These are phyloP conservation scores for Panus rudis DNA, from an alignment of 768 basidiomycete genomes.

Conservation along the genomic window DNA sequence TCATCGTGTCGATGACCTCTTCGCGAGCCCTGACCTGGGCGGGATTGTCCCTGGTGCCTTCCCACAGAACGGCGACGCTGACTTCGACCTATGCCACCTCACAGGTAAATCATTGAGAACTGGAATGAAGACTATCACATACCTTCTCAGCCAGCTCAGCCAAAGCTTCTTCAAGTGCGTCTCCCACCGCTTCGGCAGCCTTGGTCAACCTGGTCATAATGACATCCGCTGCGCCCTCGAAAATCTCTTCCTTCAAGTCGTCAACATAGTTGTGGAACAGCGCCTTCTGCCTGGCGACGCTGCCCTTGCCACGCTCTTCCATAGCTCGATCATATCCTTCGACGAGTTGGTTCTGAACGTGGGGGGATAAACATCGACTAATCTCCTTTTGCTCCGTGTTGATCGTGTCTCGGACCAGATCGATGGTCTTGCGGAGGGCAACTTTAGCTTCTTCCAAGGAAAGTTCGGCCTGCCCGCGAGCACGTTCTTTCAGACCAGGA, in stretches of 20 bases:
- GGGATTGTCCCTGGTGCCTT: conserved; percentile 42
- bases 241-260: conserved; percentile 40
- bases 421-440: conserved; percentile 41
- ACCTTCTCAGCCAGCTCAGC: conserved; percentile 51
- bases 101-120: conserved; percentile 9
- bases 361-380: conserved; percentile 49
- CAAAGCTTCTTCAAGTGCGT: conserved; percentile 39
- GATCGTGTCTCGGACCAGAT: conserved; percentile 43
- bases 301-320: conserved; percentile 47
- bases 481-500: conserved; percentile 44
- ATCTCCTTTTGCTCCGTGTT: conserved; percentile 51
- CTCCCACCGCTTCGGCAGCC: conserved; percentile 44
- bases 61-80: conserved; percentile 54
- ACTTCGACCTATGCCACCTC: conserved; percentile 38
- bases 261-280: conserved; percentile 41
- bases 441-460: conserved; percentile 46
- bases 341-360: conserved; percentile 42
- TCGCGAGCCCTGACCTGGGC: conserved; percentile 34
- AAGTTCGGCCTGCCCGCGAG: conserved; percentile 41
- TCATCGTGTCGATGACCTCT: conserved; percentile 32
- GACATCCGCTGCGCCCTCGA: conserved; percentile 44
- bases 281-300: conserved; percentile 53
- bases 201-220: conserved; percentile 39
- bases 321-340: conserved; percentile 49
- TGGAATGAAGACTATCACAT: conserved; percentile 3